Evolutionary conservation across 441 rosid species (phyloP), one percentile per base, ranked within the genome.

Genomic region (Daphne laureola): DNA sequence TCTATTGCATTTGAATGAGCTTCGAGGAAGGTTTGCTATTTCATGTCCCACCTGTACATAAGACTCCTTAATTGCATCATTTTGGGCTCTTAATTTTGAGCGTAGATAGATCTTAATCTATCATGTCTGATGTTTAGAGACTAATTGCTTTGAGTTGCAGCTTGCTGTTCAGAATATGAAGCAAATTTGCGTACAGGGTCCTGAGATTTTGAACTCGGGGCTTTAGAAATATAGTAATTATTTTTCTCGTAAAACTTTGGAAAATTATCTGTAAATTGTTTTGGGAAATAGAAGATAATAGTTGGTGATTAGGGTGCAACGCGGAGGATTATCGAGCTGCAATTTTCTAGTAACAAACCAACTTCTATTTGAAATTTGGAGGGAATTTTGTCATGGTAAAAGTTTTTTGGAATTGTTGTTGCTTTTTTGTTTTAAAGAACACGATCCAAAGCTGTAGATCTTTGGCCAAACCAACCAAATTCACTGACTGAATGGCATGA

Each of bases 1-100:
- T 71, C 93, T 5, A 46, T 69, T 52, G 75, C 80, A 53, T 82
- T 72, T 59, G 80, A 80, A 55, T 67, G 70, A 77, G 35, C 44
- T 14, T 44, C 8, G 1, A 25, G 52, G 11, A 49, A 26, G 26
- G 36, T 14, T 53, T 47, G 40, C 45, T 11, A 45, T 48, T 15
- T 18, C 56, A 17, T 25, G 14, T 43, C 43, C 47, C 21, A 26
- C 52, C 59, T 64, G 72, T 73, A 68, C 68, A 59, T 67, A 67
- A 67, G 49, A 54, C 35, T 1, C 38, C 23, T 21, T 21, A 25
- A 18, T 62, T 48, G 58, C 54, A 44, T 50, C 46, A 14, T 43
- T 15, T 1, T 38, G 59, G 31, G 74, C 72, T 73, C 54, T 70
- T 66, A 67, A 69, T 70, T 62, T 16, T 15, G 64, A 50, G 46